Conservation (phyloP, 1,139 yeast genomes). For the Protomyces macrosporus region DNA sequence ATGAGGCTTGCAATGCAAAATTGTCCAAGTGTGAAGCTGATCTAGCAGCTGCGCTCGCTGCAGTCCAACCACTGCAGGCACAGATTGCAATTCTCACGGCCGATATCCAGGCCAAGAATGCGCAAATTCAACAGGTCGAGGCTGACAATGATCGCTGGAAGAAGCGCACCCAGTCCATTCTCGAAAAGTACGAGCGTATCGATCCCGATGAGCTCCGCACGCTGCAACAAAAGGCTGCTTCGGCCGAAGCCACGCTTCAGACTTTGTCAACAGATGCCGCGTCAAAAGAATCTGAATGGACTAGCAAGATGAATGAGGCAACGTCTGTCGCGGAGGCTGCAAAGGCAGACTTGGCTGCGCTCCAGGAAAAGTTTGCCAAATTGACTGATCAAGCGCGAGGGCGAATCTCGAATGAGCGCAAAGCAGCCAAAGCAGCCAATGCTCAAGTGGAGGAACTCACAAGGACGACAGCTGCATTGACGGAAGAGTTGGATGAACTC, state of each 20-base stretch:
- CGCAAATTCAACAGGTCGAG: constrained; percentile 41
- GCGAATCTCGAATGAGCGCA: constrained; percentile 24
- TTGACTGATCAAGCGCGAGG: constrained; percentile 21
- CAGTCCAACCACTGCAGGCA: constrained; percentile 40
- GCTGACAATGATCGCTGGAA: constrained; percentile 53
- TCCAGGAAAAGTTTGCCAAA: constrained; percentile 3
- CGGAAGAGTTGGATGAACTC: constrained; percentile 3
- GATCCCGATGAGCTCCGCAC: constrained; percentile 47
- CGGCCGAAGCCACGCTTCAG: constrained; percentile 1
- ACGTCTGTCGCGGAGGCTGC: background rate
- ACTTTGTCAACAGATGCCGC: background rate
- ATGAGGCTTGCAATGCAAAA: constrained; percentile 37
- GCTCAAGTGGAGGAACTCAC: background rate
- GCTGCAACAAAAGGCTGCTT: constrained; percentile 33
- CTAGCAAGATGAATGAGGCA: background rate
- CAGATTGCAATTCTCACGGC: constrained; percentile 41
- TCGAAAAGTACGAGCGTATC: constrained; percentile 47
- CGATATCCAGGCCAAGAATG: constrained; percentile 44
- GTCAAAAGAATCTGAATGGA: background rate
- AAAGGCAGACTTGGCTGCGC: background rate
- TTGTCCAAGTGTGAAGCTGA: constrained; percentile 40
- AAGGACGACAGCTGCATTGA: background rate
- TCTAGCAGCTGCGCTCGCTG: constrained; percentile 38
- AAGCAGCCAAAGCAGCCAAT: constrained; percentile 16
- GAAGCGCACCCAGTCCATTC: constrained; percentile 47